Conservation (phyloP, 768 basidiomycete species). For the Rhizopogon rudus region DNA sequence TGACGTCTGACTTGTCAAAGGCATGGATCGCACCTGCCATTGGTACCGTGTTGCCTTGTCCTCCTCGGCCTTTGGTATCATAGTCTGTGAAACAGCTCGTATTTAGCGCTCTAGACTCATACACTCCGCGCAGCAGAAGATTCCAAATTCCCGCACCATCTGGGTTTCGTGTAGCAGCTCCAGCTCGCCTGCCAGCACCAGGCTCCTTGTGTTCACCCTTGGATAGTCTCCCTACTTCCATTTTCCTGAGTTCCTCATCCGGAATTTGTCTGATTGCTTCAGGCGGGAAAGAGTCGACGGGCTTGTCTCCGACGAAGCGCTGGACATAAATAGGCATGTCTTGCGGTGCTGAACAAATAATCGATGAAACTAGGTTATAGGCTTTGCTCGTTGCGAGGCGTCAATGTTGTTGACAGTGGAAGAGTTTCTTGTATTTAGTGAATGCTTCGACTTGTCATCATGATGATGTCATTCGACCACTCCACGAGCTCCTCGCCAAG, state of each 20-base stretch:
- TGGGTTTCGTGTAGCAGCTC: slow-evolving; percentile 21
- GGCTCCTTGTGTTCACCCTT: slow-evolving; percentile 9
- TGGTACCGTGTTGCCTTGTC: not conserved
- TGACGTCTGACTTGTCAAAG: not conserved
- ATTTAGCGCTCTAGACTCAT: not conserved
- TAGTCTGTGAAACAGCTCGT: slow-evolving; percentile 2
- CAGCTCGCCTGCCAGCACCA: slow-evolving; percentile 24
- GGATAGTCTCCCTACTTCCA: slow-evolving; percentile 13
- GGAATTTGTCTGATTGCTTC: slow-evolving; percentile 14
- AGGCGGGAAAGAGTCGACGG: slow-evolving; percentile 17
- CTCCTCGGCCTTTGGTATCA: slow-evolving; percentile 10
- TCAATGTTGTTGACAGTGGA: too few relatives aligned
- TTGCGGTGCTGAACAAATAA: too few relatives aligned
- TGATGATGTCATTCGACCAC: too few relatives aligned
- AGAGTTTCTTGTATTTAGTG: too few relatives aligned
- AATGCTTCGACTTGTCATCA: too few relatives aligned
- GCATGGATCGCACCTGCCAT: not conserved
- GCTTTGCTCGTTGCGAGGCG: too few relatives aligned
- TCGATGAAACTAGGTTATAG: too few relatives aligned
- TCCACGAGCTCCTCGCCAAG: too few relatives aligned
- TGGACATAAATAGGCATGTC: slow-evolving; percentile 7
- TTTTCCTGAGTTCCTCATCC: slow-evolving; percentile 17
- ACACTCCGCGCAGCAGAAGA: not conserved
- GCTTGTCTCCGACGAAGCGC: slow-evolving; percentile 23
- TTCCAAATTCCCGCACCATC: slow-evolving; percentile 7